phyloP scores from a whole-genome alignment of 2,329 filamentous ascomycete genomes.

The Cordyceps cicadae region DNA sequence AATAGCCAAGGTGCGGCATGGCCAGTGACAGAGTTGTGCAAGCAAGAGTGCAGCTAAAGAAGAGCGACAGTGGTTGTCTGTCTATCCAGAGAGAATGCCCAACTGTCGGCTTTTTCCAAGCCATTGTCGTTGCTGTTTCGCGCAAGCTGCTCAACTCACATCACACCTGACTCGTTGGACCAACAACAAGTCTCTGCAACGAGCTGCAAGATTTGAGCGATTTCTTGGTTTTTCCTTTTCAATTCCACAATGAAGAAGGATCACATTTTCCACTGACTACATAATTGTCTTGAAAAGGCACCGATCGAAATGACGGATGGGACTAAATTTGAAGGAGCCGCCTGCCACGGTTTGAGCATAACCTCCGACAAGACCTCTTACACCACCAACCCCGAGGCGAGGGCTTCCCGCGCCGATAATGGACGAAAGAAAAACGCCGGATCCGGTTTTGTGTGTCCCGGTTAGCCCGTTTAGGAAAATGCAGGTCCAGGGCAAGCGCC shows the following conservation, averaged over 20 bases:
- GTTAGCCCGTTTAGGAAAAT: slow-evolving; percentile 1
- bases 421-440: background rate
- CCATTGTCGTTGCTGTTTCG: background rate
- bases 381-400: background rate
- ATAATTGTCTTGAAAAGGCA: background rate
- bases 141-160: background rate
- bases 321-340: slow-evolving; percentile 5
- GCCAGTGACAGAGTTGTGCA: slow-evolving; percentile 9
- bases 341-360: background rate
- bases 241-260: no score
- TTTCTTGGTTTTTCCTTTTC: no score
- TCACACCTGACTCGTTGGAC: no score
- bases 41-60: background rate
- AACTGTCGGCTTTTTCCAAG: background rate
- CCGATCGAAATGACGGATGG: background rate
- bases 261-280: no score
- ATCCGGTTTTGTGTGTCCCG: slow-evolving; percentile 2
- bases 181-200: no score
- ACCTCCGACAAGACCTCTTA: slow-evolving; percentile 6
- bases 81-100: background rate
- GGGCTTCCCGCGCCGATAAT: background rate
- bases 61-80: background rate
- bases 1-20: slow-evolving; percentile 21
- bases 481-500: background rate
- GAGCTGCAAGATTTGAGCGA: no score